phyloP scores from a whole-genome alignment of 176 grass and related monocot genomes.

The Bolboschoenus planiculmis region DNA sequence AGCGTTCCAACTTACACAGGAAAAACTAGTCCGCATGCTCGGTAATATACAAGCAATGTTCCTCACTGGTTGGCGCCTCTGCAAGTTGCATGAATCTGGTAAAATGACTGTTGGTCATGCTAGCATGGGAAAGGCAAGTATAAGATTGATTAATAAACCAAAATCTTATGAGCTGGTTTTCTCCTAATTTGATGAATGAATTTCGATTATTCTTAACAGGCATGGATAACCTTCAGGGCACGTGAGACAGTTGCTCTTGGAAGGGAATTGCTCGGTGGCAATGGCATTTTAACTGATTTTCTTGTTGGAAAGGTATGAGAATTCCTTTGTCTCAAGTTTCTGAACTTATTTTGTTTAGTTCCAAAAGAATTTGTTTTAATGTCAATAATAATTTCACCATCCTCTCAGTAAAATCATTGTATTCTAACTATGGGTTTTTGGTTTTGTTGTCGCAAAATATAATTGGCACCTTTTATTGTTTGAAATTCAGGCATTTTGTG shows the following conservation, averaged over 20 bases:
- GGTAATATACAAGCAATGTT: constrained; percentile 64
- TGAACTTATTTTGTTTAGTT: not conserved
- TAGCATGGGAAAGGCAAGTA: constrained; percentile 40
- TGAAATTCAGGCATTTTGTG: constrained; percentile 59
- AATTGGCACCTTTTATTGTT: not conserved
- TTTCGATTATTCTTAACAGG: constrained; percentile 19
- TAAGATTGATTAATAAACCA: not conserved
- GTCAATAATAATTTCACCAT: not conserved
- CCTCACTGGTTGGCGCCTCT: constrained; percentile 43
- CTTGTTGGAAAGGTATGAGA: constrained; percentile 49
- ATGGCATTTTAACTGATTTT: constrained; percentile 63
- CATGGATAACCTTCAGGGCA: constrained; percentile 49
- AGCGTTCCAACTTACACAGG: constrained; percentile 54
- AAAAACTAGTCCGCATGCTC: constrained; percentile 54
- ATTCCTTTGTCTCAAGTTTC: not conserved
- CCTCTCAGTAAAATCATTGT: not conserved
- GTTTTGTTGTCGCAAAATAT: not conserved
- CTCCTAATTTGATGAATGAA: not conserved
- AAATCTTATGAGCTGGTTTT: not conserved
- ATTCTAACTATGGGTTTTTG: not conserved
- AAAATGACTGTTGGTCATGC: constrained; percentile 48
- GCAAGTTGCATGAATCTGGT: constrained; percentile 34
- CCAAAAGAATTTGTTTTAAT: not conserved
- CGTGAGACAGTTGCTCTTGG: constrained; percentile 51
- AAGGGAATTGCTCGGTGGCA: constrained; percentile 53